phyloP scores from a whole-genome alignment of 768 basidiomycete genomes.

The Pleurotus pulmonarius region DNA sequence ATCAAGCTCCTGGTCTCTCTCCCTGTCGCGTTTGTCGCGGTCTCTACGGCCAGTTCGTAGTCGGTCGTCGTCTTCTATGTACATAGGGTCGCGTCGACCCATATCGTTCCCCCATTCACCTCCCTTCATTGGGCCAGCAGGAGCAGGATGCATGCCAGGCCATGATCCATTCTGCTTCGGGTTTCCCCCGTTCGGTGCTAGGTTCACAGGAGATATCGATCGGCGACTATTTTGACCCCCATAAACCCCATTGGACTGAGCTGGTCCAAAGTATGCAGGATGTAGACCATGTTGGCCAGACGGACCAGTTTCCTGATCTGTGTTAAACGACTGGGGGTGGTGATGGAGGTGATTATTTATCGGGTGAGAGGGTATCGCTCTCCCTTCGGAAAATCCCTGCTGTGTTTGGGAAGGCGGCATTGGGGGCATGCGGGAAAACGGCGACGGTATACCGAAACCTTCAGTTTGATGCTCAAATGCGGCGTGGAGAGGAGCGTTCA shows the following conservation, averaged over 20 bases:
- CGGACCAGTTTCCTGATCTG: constrained; percentile 22
- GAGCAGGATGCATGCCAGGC: constrained; percentile 27
- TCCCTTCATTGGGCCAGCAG: constrained; percentile 17
- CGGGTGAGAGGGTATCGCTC: neutral
- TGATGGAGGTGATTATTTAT: constrained; percentile 4
- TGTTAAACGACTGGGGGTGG: constrained; percentile 8
- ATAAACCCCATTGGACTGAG: constrained; percentile 5
- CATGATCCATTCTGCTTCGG: constrained; percentile 30
- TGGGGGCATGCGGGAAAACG: constrained; percentile 3
- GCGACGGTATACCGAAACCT: constrained; percentile 2
- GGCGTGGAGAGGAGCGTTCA: constrained; percentile 1
- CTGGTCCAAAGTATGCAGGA: constrained; percentile 29
- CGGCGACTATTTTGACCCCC: constrained; percentile 19
- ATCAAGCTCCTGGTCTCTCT: constrained; percentile 16
- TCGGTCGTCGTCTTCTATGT: constrained; percentile 12
- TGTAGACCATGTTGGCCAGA: constrained; percentile 23
- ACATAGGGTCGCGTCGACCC: constrained; percentile 14
- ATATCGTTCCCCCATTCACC: constrained; percentile 11
- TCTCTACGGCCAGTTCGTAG: constrained; percentile 7
- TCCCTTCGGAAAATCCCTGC: neutral
- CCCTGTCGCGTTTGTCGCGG: constrained; percentile 12
- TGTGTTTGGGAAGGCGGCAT: neutral
- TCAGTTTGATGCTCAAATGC: constrained; percentile 8
- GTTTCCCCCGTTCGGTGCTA: constrained; percentile 23
- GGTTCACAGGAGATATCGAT: constrained; percentile 34